Conservation (phyloP, 805 yeast genomes). For the Metschnikowia arizonensis region DNA sequence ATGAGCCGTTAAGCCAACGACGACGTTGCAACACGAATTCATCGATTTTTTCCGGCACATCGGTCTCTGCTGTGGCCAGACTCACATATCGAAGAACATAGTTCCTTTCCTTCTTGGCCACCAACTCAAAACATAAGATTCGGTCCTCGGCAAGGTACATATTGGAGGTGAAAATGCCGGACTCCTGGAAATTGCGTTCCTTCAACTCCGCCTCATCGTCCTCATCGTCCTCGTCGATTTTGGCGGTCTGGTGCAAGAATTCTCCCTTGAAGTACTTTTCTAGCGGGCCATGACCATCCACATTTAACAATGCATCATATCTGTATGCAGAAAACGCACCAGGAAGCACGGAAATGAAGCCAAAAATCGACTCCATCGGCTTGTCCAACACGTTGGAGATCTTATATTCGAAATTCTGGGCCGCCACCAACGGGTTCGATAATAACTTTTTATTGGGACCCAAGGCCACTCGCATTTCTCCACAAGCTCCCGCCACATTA, state of each 20-base stretch:
- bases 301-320: constrained; percentile 53
- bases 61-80: constrained; percentile 93
- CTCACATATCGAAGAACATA: constrained; percentile 92
- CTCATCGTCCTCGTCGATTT: constrained; percentile 43
- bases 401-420: constrained; percentile 64
- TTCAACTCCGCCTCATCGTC: constrained; percentile 45
- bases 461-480: constrained; percentile 73
- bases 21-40: constrained; percentile 95
- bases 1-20: constrained; percentile 97
- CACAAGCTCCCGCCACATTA: constrained; percentile 66
- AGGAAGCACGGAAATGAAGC: constrained; percentile 61
- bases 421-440: constrained; percentile 56
- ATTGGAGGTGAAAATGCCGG: constrained; percentile 59
- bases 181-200: constrained; percentile 32
- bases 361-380: constrained; percentile 62
- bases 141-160: constrained; percentile 72
- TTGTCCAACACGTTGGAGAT: constrained; percentile 65
- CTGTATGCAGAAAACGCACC: constrained; percentile 69
- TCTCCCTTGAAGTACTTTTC: constrained; percentile 69
- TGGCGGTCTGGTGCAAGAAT: constrained; percentile 51
- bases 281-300: constrained; percentile 52
- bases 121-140: constrained; percentile 61
- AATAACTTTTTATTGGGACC: constrained; percentile 47
- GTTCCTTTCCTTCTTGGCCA: constrained; percentile 66
- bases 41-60: constrained; percentile 92